Evolutionary conservation across 495 filamentous ascomycete species (phyloP), one percentile per base, ranked within the genome.

Genomic region (Penicillium chermesinum): DNA sequence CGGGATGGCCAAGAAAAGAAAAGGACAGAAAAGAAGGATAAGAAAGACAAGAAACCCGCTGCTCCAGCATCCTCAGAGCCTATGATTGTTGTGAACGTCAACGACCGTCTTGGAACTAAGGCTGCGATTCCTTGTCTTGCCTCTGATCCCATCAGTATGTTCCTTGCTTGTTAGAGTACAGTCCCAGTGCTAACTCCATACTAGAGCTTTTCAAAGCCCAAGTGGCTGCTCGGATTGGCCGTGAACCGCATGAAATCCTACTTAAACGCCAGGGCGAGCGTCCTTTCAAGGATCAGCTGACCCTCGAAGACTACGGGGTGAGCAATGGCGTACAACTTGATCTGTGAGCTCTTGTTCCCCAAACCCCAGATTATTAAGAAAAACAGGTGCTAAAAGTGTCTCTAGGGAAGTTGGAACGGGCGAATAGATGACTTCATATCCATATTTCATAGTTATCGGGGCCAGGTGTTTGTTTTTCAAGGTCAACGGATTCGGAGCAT

Each of bases 1-100:
- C 57, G 54, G 21, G 61, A 67, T 35, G 61, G 54, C 35, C 48
- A 52, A 19, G 61, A 62, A n/a, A 64, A 63, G 41, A 60, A 10
- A 30, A 30, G 67, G 27, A 59, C 64, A 30, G 57, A 63, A 41
- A 65, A 65, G 37, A 63, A 71, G 49, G 53, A 69, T 40, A 73
- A 71, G 44, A 65, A 69, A 41, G 58, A 65, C n/a, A 71, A 71
- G 63, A 67, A 70, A 38, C 53, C 57, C 2, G 59, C 55, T 34
- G 49, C 43, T 12, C 61, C 58, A 13, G 58, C 65, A 34, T 63
- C 63, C 0, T 61, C 73, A 2, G 87, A 91, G 61, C 84, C 84
- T 25, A 91, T 95, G 86, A 96, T 95, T 45, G 79, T 93, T 17
- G 90, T 96, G 13, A 79, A 89, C 57, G 85, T 96, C 53, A 95